phyloP scores from a whole-genome alignment of 768 basidiomycete genomes.

The Psilocybe sp. region DNA sequence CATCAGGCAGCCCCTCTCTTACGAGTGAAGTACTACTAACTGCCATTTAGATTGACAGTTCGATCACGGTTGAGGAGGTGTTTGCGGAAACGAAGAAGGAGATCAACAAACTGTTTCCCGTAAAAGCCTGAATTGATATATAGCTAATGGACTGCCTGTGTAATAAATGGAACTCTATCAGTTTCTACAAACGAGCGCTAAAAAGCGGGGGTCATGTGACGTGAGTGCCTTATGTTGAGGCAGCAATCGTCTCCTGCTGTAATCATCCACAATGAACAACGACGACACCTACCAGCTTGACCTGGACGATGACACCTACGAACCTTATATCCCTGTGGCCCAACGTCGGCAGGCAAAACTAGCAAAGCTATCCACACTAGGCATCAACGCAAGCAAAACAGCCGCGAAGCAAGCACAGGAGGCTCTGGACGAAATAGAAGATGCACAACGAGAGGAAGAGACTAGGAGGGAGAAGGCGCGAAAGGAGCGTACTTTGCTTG shows the following conservation, averaged over 20 bases:
- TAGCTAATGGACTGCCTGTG: neutral
- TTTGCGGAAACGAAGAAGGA: slow-evolving; percentile 39
- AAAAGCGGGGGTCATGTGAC: too few relatives aligned
- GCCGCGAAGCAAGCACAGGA: slow-evolving; percentile 49
- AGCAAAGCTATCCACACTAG: slow-evolving; percentile 66
- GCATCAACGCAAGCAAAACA: slow-evolving; percentile 52
- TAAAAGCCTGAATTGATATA: slow-evolving; percentile 18
- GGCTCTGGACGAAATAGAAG: slow-evolving; percentile 68
- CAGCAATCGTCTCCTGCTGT: too few relatives aligned
- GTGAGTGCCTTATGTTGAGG: too few relatives aligned
- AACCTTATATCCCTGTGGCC: slow-evolving; percentile 84
- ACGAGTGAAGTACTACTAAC: slow-evolving; percentile 1
- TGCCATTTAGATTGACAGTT: slow-evolving; percentile 59
- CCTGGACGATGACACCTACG: slow-evolving; percentile 64
- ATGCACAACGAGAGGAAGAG: slow-evolving; percentile 80
- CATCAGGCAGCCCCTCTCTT: slow-evolving; percentile 11
- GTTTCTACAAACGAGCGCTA: too few relatives aligned
- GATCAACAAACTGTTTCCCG: slow-evolving; percentile 34
- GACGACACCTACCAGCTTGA: slow-evolving; percentile 49
- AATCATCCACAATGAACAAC: too few relatives aligned
- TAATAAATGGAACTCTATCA: too few relatives aligned
- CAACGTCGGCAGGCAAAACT: slow-evolving; percentile 82
- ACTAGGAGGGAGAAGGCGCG: slow-evolving; percentile 67
- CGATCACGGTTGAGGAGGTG: slow-evolving; percentile 68
- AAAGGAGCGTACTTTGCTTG: slow-evolving; percentile 81